Conservation (phyloP, 306 rosid genomes). For the Sechiopsis laciniata region DNA sequence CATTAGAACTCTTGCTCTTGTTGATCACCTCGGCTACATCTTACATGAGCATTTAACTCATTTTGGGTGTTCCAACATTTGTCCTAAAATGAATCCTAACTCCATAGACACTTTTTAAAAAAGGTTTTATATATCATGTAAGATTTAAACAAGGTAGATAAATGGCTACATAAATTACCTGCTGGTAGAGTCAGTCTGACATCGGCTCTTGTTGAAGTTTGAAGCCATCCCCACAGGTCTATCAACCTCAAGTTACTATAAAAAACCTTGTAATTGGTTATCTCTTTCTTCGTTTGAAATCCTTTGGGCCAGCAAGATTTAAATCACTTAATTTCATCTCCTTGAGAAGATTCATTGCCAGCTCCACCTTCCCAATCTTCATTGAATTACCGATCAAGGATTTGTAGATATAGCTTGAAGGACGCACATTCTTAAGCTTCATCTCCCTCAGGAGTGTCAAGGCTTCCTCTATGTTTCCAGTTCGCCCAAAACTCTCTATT, state of each 20-base stretch:
- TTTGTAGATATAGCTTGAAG: slow-evolving; percentile 52
- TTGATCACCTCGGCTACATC: background rate
- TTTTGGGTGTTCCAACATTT: background rate
- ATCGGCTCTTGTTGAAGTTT: background rate
- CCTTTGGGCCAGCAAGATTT: slow-evolving; percentile 43
- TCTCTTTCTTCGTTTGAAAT: slow-evolving; percentile 42
- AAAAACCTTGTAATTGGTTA: slow-evolving; percentile 18
- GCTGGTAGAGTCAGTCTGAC: background rate
- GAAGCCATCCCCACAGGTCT: background rate
- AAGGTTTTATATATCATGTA: background rate
- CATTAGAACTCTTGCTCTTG: no score
- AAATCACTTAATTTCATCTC: slow-evolving; percentile 57
- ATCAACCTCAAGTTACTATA: background rate
- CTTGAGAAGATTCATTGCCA: slow-evolving; percentile 45
- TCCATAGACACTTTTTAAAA: background rate
- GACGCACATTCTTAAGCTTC: slow-evolving; percentile 51
- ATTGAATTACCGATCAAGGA: slow-evolving; percentile 44
- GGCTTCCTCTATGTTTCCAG: slow-evolving; percentile 64
- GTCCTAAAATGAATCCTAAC: background rate
- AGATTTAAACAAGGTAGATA: background rate
- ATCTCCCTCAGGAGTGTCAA: slow-evolving; percentile 52
- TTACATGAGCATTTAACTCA: slow-evolving; percentile 4
- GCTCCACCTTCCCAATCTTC: slow-evolving; percentile 54
- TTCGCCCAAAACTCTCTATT: slow-evolving; percentile 54
- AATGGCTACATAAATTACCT: background rate